A percentile compares a stretch with the other conserved stretches of the same genome.
Evolutionary conservation across 345 rosid species (phyloP).

Genomic region (Cardiospermum halicacabum): DNA sequence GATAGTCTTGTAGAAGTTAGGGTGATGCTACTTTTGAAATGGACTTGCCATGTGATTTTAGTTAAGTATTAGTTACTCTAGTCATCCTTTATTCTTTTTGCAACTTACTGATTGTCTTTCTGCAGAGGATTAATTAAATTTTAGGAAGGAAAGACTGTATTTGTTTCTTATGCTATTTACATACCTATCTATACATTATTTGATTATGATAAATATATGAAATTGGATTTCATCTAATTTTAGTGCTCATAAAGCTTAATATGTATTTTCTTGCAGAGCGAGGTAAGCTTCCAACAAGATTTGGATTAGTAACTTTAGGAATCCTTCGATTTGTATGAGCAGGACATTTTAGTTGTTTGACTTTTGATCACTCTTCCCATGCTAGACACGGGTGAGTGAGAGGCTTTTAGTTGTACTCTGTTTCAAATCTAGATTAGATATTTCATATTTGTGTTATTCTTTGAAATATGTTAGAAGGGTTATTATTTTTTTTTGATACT

Average conservation of each 20-base stretch:
- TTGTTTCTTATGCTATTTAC: neutral
- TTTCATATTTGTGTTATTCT: neutral
- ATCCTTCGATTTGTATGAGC: constrained; percentile 60
- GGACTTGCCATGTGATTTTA: neutral
- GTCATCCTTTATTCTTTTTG: neutral
- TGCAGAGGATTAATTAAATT: neutral
- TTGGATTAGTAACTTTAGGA: constrained; percentile 96
- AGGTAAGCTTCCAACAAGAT: constrained; percentile 96
- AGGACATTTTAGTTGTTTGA: constrained; percentile 96
- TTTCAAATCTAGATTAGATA: neutral
- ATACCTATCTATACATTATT: neutral
- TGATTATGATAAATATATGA: neutral
- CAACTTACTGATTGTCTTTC: neutral
- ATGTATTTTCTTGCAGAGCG: constrained; percentile 94
- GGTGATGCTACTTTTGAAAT: neutral
- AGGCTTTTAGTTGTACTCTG: neutral
- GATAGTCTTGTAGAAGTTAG: neutral
- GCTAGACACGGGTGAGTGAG: constrained; percentile 72
- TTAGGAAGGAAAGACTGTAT: neutral
- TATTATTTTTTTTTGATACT: neutral
- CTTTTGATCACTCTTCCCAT: constrained; percentile 90
- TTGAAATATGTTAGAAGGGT: neutral
- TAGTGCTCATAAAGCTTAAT: constrained; percentile 36
- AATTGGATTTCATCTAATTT: constrained; percentile 9
- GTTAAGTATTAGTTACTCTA: neutral